These are phyloP conservation scores for Rubia balearica DNA, from an alignment of 305 asterid species.

Conservation along the genomic window DNA sequence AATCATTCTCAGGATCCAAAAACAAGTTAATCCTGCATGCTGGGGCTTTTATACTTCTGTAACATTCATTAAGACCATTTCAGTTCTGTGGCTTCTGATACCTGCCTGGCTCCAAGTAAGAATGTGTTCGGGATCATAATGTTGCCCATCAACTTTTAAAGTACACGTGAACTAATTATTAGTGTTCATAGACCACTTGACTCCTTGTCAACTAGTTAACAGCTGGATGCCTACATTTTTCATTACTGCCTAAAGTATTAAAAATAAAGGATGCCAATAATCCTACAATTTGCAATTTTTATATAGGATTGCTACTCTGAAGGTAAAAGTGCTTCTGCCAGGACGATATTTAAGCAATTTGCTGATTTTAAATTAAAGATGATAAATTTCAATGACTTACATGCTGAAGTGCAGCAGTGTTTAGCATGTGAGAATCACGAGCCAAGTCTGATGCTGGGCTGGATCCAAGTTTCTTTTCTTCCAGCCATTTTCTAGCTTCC, in stretches of 20 bases:
- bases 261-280: background rate
- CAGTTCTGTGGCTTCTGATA: constrained; percentile 3
- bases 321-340: background rate
- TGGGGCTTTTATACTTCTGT: background rate
- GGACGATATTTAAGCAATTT: background rate
- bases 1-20: background rate
- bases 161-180: background rate
- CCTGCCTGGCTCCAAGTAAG: background rate
- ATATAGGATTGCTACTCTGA: background rate
- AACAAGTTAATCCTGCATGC: background rate
- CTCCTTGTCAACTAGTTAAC: background rate
- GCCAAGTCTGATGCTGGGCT: constrained; percentile 39
- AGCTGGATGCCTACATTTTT: background rate
- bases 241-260: background rate
- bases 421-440: constrained; percentile 24
- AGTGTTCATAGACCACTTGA: background rate
- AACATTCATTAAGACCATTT: background rate
- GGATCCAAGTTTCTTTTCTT: constrained; percentile 47
- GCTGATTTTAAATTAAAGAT: background rate
- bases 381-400: constrained; percentile 22
- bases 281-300: background rate
- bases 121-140: background rate
- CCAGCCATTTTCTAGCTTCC: constrained; percentile 68
- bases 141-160: background rate
- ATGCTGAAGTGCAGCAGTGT: constrained; percentile 25